A percentile compares a stretch with the other conserved stretches of the same genome.
These are phyloP conservation scores for Aquanectria penicillioides DNA, from an alignment of 2,329 filamentous ascomycete genomes.

Conservation along the genomic window DNA sequence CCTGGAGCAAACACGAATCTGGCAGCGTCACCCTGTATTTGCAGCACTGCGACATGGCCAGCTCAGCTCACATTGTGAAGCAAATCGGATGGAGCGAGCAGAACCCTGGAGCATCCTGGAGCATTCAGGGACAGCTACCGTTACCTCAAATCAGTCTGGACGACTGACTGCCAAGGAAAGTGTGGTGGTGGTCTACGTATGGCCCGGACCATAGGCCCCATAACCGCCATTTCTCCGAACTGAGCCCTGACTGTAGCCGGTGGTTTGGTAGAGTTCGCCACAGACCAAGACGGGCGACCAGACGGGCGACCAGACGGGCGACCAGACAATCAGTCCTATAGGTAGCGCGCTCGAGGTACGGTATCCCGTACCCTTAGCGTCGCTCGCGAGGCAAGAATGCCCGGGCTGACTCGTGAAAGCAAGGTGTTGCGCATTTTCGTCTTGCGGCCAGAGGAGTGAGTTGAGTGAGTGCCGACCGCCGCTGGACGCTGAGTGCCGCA, in stretches of 20 bases:
- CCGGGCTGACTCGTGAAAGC: conserved; percentile 16
- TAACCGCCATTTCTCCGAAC: conserved; percentile 21
- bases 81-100: conserved; percentile 10
- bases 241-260: conserved; percentile 11
- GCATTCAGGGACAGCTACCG: not conserved
- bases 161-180: not conserved
- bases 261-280: conserved; percentile 1
- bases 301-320: not conserved
- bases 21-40: not conserved
- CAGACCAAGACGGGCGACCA: conserved; percentile 3
- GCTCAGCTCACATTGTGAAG: conserved; percentile 14
- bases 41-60: not conserved
- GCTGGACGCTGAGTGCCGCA: conserved; percentile 5
- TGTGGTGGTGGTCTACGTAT: no score
- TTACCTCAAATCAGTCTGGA: no score
- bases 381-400: not conserved
- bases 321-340: not conserved
- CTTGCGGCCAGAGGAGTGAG: conserved; percentile 3
- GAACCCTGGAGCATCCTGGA: not conserved
- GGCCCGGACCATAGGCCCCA: conserved; percentile 14
- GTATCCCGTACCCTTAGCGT: not conserved
- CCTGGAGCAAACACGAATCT: not conserved
- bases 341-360: no score
- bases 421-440: conserved; percentile 9
- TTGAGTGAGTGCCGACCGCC: not conserved